These are phyloP conservation scores for Teratosphaeria gauchensis DNA, from an alignment of 2,329 filamentous ascomycete species.

Conservation along the genomic window DNA sequence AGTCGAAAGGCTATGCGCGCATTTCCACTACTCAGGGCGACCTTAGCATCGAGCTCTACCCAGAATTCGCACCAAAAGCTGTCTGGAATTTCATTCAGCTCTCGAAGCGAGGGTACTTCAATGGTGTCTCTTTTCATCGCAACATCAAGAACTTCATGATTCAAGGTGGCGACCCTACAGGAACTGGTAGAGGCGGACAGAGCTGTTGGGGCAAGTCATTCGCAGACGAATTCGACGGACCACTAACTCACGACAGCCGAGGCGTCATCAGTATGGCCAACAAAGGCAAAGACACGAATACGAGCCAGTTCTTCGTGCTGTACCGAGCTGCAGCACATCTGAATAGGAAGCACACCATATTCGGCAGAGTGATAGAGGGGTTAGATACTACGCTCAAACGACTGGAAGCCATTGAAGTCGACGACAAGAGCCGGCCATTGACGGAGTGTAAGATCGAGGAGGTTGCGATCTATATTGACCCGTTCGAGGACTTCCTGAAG, in stretches of 20 bases:
- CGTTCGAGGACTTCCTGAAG: conserved; percentile 86
- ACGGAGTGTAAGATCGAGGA: conserved; percentile 74
- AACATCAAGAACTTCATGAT: conserved; percentile 98
- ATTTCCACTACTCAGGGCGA: conserved; percentile 78
- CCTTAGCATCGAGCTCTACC: conserved; percentile 78
- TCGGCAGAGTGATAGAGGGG: conserved; percentile 74
- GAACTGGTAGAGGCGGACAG: conserved; percentile 79
- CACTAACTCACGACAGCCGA: conserved; percentile 68
- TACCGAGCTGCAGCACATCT: conserved; percentile 79
- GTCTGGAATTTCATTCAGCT: conserved; percentile 96
- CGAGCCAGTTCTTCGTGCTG: conserved; percentile 87
- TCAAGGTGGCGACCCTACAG: conserved; percentile 88
- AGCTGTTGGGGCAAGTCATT: conserved; percentile 95
- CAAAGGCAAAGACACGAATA: conserved; percentile 97
- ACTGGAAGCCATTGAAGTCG: conserved; percentile 69
- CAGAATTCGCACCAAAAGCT: conserved; percentile 81
- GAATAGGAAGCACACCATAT: conserved; percentile 95
- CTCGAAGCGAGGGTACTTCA: conserved; percentile 84
- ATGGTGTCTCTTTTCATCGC: conserved; percentile 73
- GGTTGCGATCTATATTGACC: conserved; percentile 80
- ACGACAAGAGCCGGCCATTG: conserved; percentile 63
- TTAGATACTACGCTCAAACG: conserved; percentile 50
- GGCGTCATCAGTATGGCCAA: conserved; percentile 92
- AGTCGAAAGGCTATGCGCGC: conserved; percentile 83
- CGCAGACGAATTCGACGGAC: conserved; percentile 84